phyloP scores from a whole-genome alignment of 805 yeast genomes.

The Isabelozyma heimii region DNA sequence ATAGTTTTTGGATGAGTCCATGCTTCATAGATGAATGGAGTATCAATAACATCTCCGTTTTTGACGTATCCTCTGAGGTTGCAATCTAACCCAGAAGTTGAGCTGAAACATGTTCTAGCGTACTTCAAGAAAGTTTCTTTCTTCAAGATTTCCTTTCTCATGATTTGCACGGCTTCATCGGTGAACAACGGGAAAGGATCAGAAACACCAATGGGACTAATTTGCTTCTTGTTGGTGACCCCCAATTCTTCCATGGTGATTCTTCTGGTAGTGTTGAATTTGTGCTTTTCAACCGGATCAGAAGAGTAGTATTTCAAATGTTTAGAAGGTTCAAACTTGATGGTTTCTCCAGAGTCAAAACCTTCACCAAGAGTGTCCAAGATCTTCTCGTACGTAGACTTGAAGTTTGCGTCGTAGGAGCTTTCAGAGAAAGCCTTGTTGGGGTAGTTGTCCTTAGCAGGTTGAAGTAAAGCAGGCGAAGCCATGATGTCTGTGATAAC shows the following conservation, averaged over 20 bases:
- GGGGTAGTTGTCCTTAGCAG: conserved; percentile 32
- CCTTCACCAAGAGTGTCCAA: conserved; percentile 1
- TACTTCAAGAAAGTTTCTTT: conserved; percentile 44
- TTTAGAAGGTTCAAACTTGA: conserved; percentile 28
- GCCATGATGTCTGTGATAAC: background rate
- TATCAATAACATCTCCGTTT: conserved; percentile 20
- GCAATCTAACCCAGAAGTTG: conserved; percentile 51
- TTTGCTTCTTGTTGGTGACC: conserved; percentile 42
- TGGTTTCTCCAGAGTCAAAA: background rate
- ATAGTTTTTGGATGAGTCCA: conserved; percentile 60
- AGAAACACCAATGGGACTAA: conserved; percentile 54
- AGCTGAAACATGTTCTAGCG: conserved; percentile 40
- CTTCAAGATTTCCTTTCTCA: conserved; percentile 53
- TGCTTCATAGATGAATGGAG: conserved; percentile 54
- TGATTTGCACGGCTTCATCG: conserved; percentile 55
- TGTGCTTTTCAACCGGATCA: conserved; percentile 11
- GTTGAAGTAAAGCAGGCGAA: background rate
- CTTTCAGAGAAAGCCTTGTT: conserved; percentile 32
- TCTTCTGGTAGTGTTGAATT: conserved; percentile 24
- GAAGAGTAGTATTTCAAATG: conserved; percentile 29
- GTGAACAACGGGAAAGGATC: conserved; percentile 63
- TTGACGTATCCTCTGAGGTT: conserved; percentile 50
- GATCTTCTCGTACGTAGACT: conserved; percentile 21
- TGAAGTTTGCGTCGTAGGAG: conserved; percentile 29
- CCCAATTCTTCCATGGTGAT: conserved; percentile 50